These are phyloP conservation scores for Populus alba DNA, from an alignment of 345 rosid species.

Conservation along the genomic window DNA sequence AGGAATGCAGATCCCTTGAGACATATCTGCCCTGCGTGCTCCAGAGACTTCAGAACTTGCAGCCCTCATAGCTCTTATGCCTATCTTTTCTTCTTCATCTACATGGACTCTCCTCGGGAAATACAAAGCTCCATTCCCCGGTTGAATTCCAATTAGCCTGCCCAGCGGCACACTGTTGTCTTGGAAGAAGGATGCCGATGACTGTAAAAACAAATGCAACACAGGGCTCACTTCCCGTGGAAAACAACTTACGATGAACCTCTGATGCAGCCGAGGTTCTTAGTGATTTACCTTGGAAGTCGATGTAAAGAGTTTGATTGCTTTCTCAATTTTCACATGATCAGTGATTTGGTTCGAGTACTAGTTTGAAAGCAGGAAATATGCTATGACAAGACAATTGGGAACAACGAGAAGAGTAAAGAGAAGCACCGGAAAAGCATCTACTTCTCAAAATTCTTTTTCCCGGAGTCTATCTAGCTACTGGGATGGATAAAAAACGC, in stretches of 20 bases:
- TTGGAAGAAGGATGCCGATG: constrained; percentile 56
- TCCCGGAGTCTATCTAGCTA: background rate
- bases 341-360: background rate
- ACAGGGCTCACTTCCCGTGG: background rate
- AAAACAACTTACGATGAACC: no score
- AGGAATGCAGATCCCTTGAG: constrained; percentile 52
- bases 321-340: background rate
- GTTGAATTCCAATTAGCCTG: constrained; percentile 43
- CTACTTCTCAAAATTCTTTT: background rate
- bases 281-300: background rate
- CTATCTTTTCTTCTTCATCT: constrained; percentile 15
- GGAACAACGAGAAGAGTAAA: background rate
- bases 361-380: background rate
- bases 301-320: background rate
- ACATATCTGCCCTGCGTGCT: constrained; percentile 15
- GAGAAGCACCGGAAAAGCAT: background rate
- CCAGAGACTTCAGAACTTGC: constrained; percentile 9
- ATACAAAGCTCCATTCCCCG: constrained; percentile 30
- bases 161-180: constrained; percentile 47
- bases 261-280: background rate
- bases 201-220: constrained; percentile 22
- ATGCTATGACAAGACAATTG: background rate
- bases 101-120: constrained; percentile 22
- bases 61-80: background rate
- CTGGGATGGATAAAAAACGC: background rate